Evolutionary conservation across 768 basidiomycete genomes (phyloP), one percentile per base, ranked within the genome.

Genomic region (Tulasnella sp.): DNA sequence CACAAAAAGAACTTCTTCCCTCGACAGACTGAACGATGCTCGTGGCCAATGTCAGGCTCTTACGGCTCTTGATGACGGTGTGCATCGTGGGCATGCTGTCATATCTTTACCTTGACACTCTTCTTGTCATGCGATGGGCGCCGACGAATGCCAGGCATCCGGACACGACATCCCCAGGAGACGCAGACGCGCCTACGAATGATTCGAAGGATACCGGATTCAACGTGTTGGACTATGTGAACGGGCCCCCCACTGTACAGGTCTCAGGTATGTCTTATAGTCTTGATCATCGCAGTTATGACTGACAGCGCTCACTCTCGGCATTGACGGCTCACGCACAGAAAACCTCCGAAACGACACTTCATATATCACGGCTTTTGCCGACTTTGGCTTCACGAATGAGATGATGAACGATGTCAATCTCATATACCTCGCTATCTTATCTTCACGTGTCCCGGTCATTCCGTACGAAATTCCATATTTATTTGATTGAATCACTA

Each of bases 371-470:
- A 58, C 56, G 17, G 38, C 45, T 11, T 58, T 48, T 23, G 19
- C 32, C 44, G 30, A 48, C 10, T 43, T 45, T 17, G 56, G 56
- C 2, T 48, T 29, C 43, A 58, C 56, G 19, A 58, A 58, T 21
- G 56, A 58, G 26, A 10, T 58, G n/a, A 58, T 58, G 56, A 38
- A 29, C 15, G 21, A 32, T 47, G 19, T 50, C 11, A 58, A 58
- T 32, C 11, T 58, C 43, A 50, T 58, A 26, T 58, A 58, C 26
- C 56, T 58, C 48, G 47, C 43, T 30, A 58, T 58, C 24, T 4
- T 50, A 10, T 29, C 56, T 29, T 47, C 45, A 21, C 56, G 56
- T 23, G 44, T 58, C 32, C 45, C 56, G 10, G 32, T 58, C 32
- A 48, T 58, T 11, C 56, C 56, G 17, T 38, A 38, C 5, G 34